Evolutionary conservation across 441 rosid species (phyloP).

Genomic region (Kokia cookei): DNA sequence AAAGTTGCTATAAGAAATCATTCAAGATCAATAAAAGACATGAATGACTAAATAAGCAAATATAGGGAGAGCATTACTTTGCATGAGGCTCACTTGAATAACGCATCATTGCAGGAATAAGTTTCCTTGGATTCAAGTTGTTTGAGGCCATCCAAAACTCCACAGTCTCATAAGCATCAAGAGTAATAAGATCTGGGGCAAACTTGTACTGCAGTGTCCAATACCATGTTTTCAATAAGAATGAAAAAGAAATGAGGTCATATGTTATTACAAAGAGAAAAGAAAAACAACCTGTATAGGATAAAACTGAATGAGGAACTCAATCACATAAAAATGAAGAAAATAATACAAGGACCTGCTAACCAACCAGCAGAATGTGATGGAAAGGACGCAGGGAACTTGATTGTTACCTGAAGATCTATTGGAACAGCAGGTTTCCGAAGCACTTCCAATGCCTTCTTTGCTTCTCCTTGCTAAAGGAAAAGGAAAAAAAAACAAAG

Average conservation of each 20-base stretch:
- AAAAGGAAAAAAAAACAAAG: not conserved
- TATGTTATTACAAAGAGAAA: not conserved
- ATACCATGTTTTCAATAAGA: constrained; percentile 11
- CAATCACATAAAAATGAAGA: not conserved
- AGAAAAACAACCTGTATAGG: constrained; percentile 4
- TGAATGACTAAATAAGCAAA: constrained; percentile 6
- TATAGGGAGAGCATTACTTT: constrained; percentile 44
- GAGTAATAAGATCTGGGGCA: constrained; percentile 92
- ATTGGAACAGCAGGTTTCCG: constrained; percentile 79
- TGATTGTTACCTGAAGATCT: constrained; percentile 76
- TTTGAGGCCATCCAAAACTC: constrained; percentile 96
- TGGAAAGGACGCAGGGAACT: constrained; percentile 1
- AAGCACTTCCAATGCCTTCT: constrained; percentile 90
- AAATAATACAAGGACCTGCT: not conserved
- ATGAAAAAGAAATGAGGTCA: constrained; percentile 12
- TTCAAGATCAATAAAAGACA: constrained; percentile 4
- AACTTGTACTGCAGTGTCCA: constrained; percentile 80
- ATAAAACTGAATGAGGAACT: not conserved
- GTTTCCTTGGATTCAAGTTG: constrained; percentile 85
- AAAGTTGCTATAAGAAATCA: constrained; percentile 7
- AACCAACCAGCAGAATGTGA: not conserved
- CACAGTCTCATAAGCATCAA: constrained; percentile 98
- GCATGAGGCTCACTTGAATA: constrained; percentile 99
- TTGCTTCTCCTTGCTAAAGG: constrained; percentile 94
- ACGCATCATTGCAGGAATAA: constrained; percentile 99